Base-by-base conservation (phyloP, 208 protist species). In the Leptomonas pyrrhocoris region DNA sequence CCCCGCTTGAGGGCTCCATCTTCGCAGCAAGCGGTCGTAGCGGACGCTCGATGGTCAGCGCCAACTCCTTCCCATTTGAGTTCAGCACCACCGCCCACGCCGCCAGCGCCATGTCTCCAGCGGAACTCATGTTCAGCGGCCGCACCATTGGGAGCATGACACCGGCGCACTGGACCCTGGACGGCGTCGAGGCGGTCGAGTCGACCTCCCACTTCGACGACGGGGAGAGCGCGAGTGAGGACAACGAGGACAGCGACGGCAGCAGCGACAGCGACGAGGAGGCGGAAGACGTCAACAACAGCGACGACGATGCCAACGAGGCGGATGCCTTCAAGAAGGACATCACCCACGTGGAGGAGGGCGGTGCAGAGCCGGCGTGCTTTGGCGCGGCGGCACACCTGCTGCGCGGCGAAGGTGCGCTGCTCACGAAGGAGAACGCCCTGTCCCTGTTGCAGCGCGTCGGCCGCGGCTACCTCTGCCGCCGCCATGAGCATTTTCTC, bases 381-480 rank as follows among this genome's bases (percentile, higher is more conserved):
- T 74, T 79, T 43, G 60, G 59, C 25, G 61, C 76, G 0, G 62
- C 71, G 0, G 68, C 53, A 12, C 50, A 70, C 27, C 31, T 74
- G 9, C 67, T 73, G 28, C 42, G 63, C 11, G 46, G 49, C 13
- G 63, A 73, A 2, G 42, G 43, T 23, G 48, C 57, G 7, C 40
- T 46, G 11, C 49, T 73, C 42, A 55, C 64, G 2, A 40, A 60
- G 40, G 48, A 49, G 13, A 43, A 77, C 16, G 84, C 77, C 4
- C 53, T 73, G 28, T 19, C 62, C 25, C 60, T 81, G 25, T 60
- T 89, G 18, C 80, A 85, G 56, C 84, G 80, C 12, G 54, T 81
- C 28, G 84, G 77, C 15, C 73, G 80, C n/a, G 84, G 74, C 45
- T 79, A 73, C 67, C 70, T 80, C 19, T 65, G 58, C 28, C 80